Evolutionary conservation across 495 filamentous ascomycete genomes (phyloP).

Genomic region (Astrothelium subdiscretum): DNA sequence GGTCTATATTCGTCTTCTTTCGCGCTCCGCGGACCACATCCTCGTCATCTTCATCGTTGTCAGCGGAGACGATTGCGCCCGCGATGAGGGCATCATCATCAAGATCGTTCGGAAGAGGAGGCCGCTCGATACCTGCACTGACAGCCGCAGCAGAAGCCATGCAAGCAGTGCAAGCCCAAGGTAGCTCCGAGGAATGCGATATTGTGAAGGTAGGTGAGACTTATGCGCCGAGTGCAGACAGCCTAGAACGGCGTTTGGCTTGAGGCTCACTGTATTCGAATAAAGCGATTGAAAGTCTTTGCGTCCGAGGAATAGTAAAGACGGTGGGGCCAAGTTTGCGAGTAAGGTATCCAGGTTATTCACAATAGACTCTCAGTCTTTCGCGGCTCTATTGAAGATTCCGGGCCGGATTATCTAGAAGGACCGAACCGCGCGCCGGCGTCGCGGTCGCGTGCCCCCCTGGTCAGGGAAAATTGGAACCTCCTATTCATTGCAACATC

Average conservation of each 20-base stretch:
- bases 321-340: too few species aligned
- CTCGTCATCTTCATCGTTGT: constrained; percentile 17
- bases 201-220: background rate
- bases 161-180: background rate
- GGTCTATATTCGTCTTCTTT: background rate
- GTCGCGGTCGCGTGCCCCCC: background rate
- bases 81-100: constrained; percentile 19
- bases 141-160: constrained; percentile 25
- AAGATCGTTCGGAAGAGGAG: constrained; percentile 16
- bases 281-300: too few species aligned
- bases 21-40: constrained; percentile 13
- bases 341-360: too few species aligned
- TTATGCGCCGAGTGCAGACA: too few species aligned
- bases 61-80: constrained; percentile 10
- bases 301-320: too few species aligned
- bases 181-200: background rate
- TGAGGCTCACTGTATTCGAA: too few species aligned
- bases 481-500: background rate
- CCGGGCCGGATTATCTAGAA: background rate
- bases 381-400: background rate
- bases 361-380: too few species aligned
- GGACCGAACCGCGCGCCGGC: background rate
- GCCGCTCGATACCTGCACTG: constrained; percentile 11
- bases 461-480: background rate
- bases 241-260: too few species aligned